Conservation (phyloP, 2,329 filamentous ascomycete species). For the Aspergillus intermedius region DNA sequence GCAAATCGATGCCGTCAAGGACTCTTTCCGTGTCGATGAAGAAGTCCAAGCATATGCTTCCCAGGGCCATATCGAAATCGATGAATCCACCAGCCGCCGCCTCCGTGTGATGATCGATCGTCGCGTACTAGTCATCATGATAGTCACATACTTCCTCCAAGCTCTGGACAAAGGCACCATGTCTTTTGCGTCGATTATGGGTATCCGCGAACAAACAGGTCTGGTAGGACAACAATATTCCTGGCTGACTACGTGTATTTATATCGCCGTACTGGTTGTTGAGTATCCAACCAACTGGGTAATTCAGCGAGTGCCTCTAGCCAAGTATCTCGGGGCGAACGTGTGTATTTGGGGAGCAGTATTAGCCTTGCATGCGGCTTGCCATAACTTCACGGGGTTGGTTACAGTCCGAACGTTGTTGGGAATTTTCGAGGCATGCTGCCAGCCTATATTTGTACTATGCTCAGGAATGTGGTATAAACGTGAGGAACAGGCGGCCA, state of each 20-base stretch:
- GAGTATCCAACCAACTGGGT: slow-evolving; percentile 67
- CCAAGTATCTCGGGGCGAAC: slow-evolving; percentile 59
- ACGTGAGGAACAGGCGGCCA: slow-evolving; percentile 59
- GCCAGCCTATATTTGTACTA: slow-evolving; percentile 62
- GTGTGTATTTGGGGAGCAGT: slow-evolving; percentile 59
- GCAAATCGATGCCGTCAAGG: slow-evolving; percentile 42
- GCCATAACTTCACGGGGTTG: slow-evolving; percentile 54
- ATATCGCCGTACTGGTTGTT: slow-evolving; percentile 63
- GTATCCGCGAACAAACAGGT: slow-evolving; percentile 41
- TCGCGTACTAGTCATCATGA: slow-evolving; percentile 63
- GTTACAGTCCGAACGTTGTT: slow-evolving; percentile 58
- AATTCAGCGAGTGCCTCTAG: slow-evolving; percentile 59
- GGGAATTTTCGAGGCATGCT: slow-evolving; percentile 64
- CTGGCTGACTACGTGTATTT: slow-evolving; percentile 69
- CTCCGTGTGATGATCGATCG: slow-evolving; percentile 61
- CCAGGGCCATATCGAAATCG: slow-evolving; percentile 51
- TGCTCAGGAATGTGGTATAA: slow-evolving; percentile 66
- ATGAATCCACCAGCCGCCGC: slow-evolving; percentile 53
- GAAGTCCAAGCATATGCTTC: slow-evolving; percentile 66
- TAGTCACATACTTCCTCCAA: slow-evolving; percentile 66
- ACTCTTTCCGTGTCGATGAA: slow-evolving; percentile 58
- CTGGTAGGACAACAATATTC: slow-evolving; percentile 47
- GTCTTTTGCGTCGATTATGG: slow-evolving; percentile 39
- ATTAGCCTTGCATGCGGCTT: slow-evolving; percentile 56
- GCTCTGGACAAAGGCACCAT: slow-evolving; percentile 37